Evolutionary conservation across 176 grass and related monocot genomes (phyloP), one percentile per base, ranked within the genome.

Genomic region (Oryza meridionalis): DNA sequence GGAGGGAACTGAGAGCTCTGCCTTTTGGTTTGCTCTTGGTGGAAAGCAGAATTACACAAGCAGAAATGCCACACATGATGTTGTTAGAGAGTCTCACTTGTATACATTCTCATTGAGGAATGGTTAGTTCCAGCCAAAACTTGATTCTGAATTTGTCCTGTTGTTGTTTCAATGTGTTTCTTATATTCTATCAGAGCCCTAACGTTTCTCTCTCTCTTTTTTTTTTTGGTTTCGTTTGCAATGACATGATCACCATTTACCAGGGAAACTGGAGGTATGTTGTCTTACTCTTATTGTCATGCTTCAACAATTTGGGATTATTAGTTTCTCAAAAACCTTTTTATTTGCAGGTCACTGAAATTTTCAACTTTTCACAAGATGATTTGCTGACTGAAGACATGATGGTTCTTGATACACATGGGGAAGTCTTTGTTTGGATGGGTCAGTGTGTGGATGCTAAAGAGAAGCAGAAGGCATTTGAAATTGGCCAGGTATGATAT

Each of bases 291-390:
- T 29, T 37, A 87, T 70, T 42, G 1, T 63, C 37, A 70, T 81
- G n/a, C 21, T 76, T 55, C n/a, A 75, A 40, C 9, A 63, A 78
- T 74, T 73, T 58, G 40, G 14, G 17, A 81, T 67, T 82, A 43
- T 35, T 9, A 38, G 77, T 58, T 62, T 14, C 62, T 83, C 31
- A 65, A 65, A 32, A 86, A 46, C 12, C 55, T 75, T 73, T 78
- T 17, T 90, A 45, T 74, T n/a, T 79, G 32, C 64, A 98, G 93
- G 89, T 95, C 81, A 80, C 73, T 14, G 93, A 98, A 82, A 79
- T 95, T 83, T 95, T 75, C 73, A 98, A 98, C 87, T 98, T 95
- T 87, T 93, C 93, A 64, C 96, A 98, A 98, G 96, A 98, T 83
- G 93, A 98, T 88, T 82, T 98, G 40, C 86, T 98, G 81, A 95